Base-by-base conservation (phyloP, 2,329 filamentous ascomycete genomes). In the Fusarium humuli region DNA sequence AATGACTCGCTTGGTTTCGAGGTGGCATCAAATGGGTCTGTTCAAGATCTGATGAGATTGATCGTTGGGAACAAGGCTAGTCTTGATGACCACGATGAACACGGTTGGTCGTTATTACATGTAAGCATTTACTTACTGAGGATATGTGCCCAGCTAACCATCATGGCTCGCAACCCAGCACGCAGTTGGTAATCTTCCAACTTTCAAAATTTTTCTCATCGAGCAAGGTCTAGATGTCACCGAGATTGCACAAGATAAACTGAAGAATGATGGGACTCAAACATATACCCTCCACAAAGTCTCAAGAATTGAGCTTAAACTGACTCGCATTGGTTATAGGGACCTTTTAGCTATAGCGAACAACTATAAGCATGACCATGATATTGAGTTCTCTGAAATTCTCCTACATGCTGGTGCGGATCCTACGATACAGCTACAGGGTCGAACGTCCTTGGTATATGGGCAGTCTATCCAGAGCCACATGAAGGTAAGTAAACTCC, bases 1-100 rank as follows among this genome's bases (percentile, higher is more conserved):
- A 1, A 0, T 1, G 0, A 47, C 1, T 57, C 45, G 0, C 5
- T 0, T 0, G 27, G 57, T 0, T 63, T 57, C 7, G 0, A 13
- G 0, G 7, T 5, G 2, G 46, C 58, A 3, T 8, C 2, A 0
- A 13, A 0, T 0, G 61, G 45, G 0, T 30, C 49, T 2, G 10
- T 57, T 4, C 5, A 63, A n/a, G 58, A 50, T 0, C 50, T 65
- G 1, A 4, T 50, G 18, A 4, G 6, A 3, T 9, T 57, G 0
- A 2, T 65, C 3, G 20, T 23, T 0, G 30, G 14, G 0, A 59
- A 50, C 1, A 4, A 22, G 0, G 61, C 58, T 1, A 22, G 23
- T 7, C 4, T 62, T 0, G 18, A 50, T 11, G 58, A 65, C 2
- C 58, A 63, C 3, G 50, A 63, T 3, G 23, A 27, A 0, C 0